phyloP scores from a whole-genome alignment of 345 rosid genomes.

The Eutrema japonicum region DNA sequence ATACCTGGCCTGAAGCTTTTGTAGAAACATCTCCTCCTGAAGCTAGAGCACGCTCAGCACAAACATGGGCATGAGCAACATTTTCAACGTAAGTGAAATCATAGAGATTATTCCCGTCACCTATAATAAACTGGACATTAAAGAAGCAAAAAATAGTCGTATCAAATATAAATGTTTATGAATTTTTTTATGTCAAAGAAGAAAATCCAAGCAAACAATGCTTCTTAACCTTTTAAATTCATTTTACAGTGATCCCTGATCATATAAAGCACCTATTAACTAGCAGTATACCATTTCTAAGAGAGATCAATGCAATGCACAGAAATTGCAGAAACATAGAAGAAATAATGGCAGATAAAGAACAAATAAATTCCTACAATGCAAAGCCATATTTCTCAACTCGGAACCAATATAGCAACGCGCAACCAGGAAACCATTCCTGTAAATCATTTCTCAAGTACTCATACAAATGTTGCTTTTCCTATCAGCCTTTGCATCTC shows the following conservation, averaged over 20 bases:
- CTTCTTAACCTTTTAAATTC: slow-evolving; percentile 1
- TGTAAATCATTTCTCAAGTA: slow-evolving; percentile 2
- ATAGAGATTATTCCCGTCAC: slow-evolving; percentile 78
- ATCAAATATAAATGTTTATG: slow-evolving; percentile 3
- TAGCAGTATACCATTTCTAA: slow-evolving; percentile 30
- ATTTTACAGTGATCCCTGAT: slow-evolving; percentile 18
- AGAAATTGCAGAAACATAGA: slow-evolving; percentile 9
- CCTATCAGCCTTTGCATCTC: slow-evolving; percentile 13
- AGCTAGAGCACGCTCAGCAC: slow-evolving; percentile 95
- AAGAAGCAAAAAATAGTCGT: slow-evolving; percentile 23
- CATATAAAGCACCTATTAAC: not conserved
- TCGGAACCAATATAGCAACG: not conserved
- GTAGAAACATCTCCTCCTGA: slow-evolving; percentile 68
- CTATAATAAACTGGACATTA: slow-evolving; percentile 78
- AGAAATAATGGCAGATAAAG: slow-evolving; percentile 14
- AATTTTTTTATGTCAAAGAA: slow-evolving; percentile 8
- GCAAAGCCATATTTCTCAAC: slow-evolving; percentile 8
- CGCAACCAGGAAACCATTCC: slow-evolving; percentile 1
- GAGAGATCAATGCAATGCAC: not conserved
- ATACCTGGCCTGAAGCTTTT: slow-evolving; percentile 92
- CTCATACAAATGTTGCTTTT: slow-evolving; percentile 12
- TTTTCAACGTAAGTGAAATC: slow-evolving; percentile 94
- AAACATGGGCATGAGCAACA: slow-evolving; percentile 92
- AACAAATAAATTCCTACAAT: not conserved
- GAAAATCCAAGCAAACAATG: slow-evolving; percentile 10